Evolutionary conservation across 208 protist genomes (phyloP).

Genomic region (Crithidia acanthocephali): DNA sequence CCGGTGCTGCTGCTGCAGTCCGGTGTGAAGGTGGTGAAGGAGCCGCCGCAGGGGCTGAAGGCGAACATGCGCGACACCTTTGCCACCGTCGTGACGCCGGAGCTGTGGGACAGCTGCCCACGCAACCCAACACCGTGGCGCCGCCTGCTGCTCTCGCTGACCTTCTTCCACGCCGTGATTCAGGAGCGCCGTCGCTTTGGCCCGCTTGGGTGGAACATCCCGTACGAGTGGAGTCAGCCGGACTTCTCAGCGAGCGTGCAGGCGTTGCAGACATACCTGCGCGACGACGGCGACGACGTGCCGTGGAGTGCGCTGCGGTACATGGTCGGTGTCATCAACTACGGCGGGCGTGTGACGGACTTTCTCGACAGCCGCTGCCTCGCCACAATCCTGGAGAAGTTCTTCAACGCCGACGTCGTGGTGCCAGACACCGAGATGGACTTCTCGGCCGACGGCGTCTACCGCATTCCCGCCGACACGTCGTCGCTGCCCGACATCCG

Average conservation of each 20-base stretch:
- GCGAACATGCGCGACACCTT: constrained; percentile 94
- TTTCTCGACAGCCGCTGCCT: constrained; percentile 91
- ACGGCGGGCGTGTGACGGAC: constrained; percentile 96
- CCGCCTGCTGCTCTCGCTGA: constrained; percentile 96
- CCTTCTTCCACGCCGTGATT: constrained; percentile 95
- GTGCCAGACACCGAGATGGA: constrained; percentile 61
- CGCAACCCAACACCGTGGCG: constrained; percentile 88
- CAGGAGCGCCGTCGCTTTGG: constrained; percentile 96
- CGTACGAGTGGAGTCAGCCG: constrained; percentile 96
- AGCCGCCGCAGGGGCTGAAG: constrained; percentile 96
- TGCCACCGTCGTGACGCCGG: constrained; percentile 59
- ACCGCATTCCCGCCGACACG: constrained; percentile 84
- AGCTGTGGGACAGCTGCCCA: constrained; percentile 84
- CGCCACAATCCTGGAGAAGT: constrained; percentile 69
- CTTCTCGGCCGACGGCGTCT: constrained; percentile 85
- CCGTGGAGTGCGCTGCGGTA: constrained; percentile 92
- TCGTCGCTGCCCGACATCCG: constrained; percentile 61
- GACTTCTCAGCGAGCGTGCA: constrained; percentile 91
- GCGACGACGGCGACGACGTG: constrained; percentile 52
- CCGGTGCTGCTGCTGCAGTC: constrained; percentile 95
- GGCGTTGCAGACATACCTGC: constrained; percentile 82
- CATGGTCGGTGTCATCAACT: constrained; percentile 96
- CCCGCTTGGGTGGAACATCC: constrained; percentile 95
- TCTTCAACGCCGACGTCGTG: constrained; percentile 79
- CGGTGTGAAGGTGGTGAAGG: constrained; percentile 97